phyloP scores from a whole-genome alignment of 768 basidiomycete species.

The Artomyces pyxidatus region DNA sequence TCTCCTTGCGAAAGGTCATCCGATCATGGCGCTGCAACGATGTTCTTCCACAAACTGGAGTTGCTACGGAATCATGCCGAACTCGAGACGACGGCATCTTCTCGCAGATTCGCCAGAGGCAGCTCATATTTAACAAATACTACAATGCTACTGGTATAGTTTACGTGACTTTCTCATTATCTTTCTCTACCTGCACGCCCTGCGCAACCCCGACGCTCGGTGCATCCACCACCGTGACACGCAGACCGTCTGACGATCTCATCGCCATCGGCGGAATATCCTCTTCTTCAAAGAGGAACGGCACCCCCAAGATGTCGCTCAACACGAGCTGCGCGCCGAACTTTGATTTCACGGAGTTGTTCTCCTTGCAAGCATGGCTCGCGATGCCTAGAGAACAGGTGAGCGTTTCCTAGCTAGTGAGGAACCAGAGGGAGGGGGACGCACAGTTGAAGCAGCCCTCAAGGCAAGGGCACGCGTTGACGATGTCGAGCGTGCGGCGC shows the following conservation, averaged over 20 bases:
- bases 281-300: constrained; percentile 31
- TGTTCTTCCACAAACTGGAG: too few relatives aligned
- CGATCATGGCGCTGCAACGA: too few relatives aligned
- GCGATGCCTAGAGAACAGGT: constrained; percentile 45
- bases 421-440: background rate
- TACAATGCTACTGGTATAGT: too few relatives aligned
- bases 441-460: constrained; percentile 50
- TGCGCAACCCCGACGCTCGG: constrained; percentile 31
- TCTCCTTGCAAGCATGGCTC: constrained; percentile 57
- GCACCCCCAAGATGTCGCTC: constrained; percentile 44
- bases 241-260: constrained; percentile 18
- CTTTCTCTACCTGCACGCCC: constrained; percentile 7
- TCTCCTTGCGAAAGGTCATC: too few relatives aligned
- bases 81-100: too few relatives aligned
- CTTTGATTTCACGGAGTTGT: constrained; percentile 69
- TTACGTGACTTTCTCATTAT: constrained; percentile 1
- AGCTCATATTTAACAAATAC: too few relatives aligned
- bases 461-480: constrained; percentile 57
- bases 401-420: background rate
- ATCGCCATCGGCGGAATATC: constrained; percentile 23
- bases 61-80: too few relatives aligned
- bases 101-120: too few relatives aligned
- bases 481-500: constrained; percentile 43
- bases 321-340: constrained; percentile 64
- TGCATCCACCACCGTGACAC: constrained; percentile 50